Percentiles rank a stretch among this genome's conserved stretches.
Conservation (phyloP, 2,329 filamentous ascomycete genomes). For the Xylaria sp. region DNA sequence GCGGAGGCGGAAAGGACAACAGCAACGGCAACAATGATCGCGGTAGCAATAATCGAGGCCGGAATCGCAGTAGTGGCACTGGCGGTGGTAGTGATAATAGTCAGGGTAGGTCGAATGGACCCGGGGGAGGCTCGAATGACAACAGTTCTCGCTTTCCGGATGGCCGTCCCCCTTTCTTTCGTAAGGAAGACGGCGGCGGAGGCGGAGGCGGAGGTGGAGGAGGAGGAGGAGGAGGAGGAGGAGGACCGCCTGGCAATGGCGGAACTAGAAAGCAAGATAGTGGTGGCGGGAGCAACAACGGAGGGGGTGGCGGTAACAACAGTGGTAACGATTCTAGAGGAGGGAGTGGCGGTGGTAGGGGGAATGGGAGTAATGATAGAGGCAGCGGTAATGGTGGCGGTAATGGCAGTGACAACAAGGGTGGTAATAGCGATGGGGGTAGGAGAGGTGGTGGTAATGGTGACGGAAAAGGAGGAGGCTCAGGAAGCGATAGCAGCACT, state of each 20-base stretch:
- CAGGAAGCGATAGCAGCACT: not conserved
- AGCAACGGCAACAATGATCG: conserved; percentile 10
- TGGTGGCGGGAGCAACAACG: not conserved
- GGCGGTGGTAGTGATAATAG: not conserved
- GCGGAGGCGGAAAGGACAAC: conserved; percentile 3
- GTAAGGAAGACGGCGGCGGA: conserved; percentile 5
- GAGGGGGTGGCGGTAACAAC: not conserved
- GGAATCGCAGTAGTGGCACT: not conserved
- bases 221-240: not conserved
- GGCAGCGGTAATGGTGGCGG: not conserved
- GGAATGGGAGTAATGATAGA: not conserved
- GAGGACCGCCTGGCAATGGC: too few relatives aligned
- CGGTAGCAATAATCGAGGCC: not conserved
- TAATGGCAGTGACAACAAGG: too few relatives aligned
- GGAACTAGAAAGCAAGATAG: too few relatives aligned
- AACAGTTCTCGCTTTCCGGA: conserved; percentile 5
- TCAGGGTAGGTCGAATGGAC: conserved; percentile 11
- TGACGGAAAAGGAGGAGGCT: not conserved
- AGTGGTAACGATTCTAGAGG: not conserved
- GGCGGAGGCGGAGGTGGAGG: not conserved
- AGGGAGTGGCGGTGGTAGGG: not conserved
- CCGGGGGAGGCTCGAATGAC: not conserved
- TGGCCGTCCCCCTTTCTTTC: conserved; percentile 9
- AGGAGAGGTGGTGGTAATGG: not conserved
- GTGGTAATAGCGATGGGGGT: not conserved